Evolutionary conservation across 2,329 filamentous ascomycete genomes (phyloP).

Genomic region (Phialophora macrospora): DNA sequence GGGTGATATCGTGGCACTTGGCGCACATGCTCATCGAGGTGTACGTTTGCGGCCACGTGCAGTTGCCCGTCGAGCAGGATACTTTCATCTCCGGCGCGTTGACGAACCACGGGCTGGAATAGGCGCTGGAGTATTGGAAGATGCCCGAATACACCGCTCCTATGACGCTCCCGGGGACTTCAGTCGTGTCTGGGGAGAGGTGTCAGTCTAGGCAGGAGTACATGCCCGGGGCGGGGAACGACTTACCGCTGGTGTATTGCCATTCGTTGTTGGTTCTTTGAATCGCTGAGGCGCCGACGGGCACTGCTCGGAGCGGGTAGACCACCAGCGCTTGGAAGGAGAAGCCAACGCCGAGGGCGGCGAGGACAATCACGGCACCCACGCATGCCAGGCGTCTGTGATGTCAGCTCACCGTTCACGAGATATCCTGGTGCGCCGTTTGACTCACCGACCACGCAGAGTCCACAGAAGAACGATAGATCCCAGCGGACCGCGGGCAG

Average conservation of each 20-base stretch:
- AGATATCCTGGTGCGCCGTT: not conserved
- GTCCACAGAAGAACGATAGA: conserved; percentile 21
- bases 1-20: conserved; percentile 17
- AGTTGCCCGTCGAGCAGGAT: conserved; percentile 23
- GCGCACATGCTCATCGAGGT: conserved; percentile 17
- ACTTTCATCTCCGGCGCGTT: conserved; percentile 8
- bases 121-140: conserved; percentile 13
- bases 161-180: not conserved
- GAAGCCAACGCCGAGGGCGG: conserved; percentile 21
- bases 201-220: not conserved
- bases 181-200: not conserved
- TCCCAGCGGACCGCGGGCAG: conserved; percentile 13
- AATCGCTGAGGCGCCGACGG: conserved; percentile 1
- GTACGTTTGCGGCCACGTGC: conserved; percentile 22
- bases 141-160: conserved; percentile 18
- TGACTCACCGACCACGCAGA: conserved; percentile 7
- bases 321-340: conserved; percentile 18
- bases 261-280: conserved; percentile 6
- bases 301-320: conserved; percentile 13
- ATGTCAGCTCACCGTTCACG: not conserved
- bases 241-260: conserved; percentile 4
- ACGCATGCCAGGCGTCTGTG: conserved; percentile 20
- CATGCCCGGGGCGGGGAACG: not conserved
- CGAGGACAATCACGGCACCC: conserved; percentile 21
- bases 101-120: not conserved